These are phyloP conservation scores for Arabidopsis lyrata DNA, from an alignment of 441 rosid genomes.

Conservation along the genomic window DNA sequence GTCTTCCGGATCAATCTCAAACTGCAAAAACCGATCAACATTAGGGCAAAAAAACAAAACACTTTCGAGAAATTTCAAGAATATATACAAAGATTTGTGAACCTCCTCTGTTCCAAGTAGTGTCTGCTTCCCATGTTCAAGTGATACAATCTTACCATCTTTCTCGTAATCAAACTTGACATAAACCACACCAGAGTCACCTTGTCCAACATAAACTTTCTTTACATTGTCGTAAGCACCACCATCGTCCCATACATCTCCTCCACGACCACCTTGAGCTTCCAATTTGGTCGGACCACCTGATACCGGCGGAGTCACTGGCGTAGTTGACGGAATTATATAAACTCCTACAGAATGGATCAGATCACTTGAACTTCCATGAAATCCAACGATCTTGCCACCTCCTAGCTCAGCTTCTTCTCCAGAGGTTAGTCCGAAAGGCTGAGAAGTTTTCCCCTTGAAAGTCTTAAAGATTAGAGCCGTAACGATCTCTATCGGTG, in stretches of 20 bases:
- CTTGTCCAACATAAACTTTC: constrained; percentile 41
- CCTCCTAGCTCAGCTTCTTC: constrained; percentile 31
- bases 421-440: constrained; percentile 35
- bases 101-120: constrained; percentile 43
- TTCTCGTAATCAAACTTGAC: constrained; percentile 42
- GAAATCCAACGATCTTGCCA: constrained; percentile 39
- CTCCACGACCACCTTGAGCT: constrained; percentile 38
- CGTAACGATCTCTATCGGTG: constrained; percentile 17
- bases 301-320: constrained; percentile 18
- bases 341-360: constrained; percentile 42
- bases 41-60: not conserved
- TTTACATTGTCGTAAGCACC: constrained; percentile 28
- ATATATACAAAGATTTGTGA: not conserved
- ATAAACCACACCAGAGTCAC: constrained; percentile 45
- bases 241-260: constrained; percentile 34
- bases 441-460: constrained; percentile 40
- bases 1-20: constrained; percentile 27
- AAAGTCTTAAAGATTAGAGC: constrained; percentile 38
- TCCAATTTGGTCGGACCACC: constrained; percentile 28
- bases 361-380: constrained; percentile 34
- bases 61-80: not conserved
- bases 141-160: constrained; percentile 33
- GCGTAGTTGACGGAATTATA: constrained; percentile 10
- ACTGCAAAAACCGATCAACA: constrained; percentile 11
- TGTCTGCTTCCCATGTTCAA: constrained; percentile 42